Percentiles rank a stretch among this genome's conserved stretches.
Conservation (phyloP, 129 eudicot genomes). For the Lactuca saligna region DNA sequence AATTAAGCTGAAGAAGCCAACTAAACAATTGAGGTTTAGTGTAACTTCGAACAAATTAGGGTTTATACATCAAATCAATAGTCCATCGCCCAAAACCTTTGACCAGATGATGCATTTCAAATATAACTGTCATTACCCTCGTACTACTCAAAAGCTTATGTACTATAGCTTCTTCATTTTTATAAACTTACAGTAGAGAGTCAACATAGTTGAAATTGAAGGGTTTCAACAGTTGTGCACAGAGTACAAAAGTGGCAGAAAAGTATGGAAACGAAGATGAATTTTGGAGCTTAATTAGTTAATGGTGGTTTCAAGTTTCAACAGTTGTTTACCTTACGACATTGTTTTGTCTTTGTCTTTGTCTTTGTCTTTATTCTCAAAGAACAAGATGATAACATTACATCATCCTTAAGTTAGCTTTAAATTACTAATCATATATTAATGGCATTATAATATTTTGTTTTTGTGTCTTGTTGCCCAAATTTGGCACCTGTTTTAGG, state of each 20-base stretch:
- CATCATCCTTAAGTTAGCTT: too few species aligned
- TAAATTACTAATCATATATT: too few species aligned
- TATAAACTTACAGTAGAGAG: conserved; percentile 3
- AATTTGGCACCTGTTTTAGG: neutral
- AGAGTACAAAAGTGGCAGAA: neutral
- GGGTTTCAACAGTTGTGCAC: conserved; percentile 12
- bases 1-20: neutral
- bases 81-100: conserved; percentile 19
- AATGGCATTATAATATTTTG: neutral
- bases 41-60: neutral
- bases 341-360: too few species aligned
- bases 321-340: neutral
- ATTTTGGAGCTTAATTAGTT: neutral
- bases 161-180: conserved; percentile 4
- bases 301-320: conserved; percentile 5
- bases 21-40: neutral
- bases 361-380: neutral
- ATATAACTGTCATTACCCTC: conserved; percentile 14
- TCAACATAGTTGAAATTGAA: neutral
- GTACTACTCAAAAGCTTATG: conserved; percentile 9
- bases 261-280: neutral
- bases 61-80: conserved; percentile 10
- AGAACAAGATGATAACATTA: too few species aligned
- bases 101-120: conserved; percentile 19
- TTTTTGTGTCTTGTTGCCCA: neutral